A percentile compares a stretch with the other conserved stretches of the same genome.
Evolutionary conservation across 805 yeast species (phyloP).

Genomic region (Myxozyma udenii): DNA sequence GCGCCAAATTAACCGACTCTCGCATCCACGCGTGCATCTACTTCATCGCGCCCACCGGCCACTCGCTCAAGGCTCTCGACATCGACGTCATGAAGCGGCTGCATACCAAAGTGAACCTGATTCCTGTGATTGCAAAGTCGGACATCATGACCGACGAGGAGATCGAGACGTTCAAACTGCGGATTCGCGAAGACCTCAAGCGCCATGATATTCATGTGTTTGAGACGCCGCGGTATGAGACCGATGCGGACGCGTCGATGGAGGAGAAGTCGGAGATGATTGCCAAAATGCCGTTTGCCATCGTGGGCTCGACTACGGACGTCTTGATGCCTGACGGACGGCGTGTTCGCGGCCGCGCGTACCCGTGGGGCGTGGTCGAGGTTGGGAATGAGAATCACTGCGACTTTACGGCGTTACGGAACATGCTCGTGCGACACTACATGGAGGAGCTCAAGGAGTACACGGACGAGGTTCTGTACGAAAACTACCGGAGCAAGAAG

Average conservation of each 20-base stretch:
- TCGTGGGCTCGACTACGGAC: slow-evolving; percentile 62
- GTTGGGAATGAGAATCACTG: slow-evolving; percentile 86
- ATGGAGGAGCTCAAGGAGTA: slow-evolving; percentile 90
- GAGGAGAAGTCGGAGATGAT: slow-evolving; percentile 63
- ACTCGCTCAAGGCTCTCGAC: slow-evolving; percentile 83
- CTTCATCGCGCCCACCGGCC: slow-evolving; percentile 97
- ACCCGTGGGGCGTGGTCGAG: slow-evolving; percentile 84
- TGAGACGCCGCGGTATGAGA: slow-evolving; percentile 70
- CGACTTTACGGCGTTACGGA: slow-evolving; percentile 86
- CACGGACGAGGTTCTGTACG: slow-evolving; percentile 74
- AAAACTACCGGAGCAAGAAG: slow-evolving; percentile 83
- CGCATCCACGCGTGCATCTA: slow-evolving; percentile 91
- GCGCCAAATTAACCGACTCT: slow-evolving; percentile 68
- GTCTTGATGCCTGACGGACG: slow-evolving; percentile 47
- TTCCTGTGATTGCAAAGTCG: slow-evolving; percentile 92
- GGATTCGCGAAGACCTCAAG: slow-evolving; percentile 60
- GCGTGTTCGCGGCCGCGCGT: slow-evolving; percentile 67
- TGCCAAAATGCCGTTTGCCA: slow-evolving; percentile 65
- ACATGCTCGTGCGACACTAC: slow-evolving; percentile 81
- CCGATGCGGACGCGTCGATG: slow-evolving; percentile 80
- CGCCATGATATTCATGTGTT: slow-evolving; percentile 73
- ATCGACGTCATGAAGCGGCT: slow-evolving; percentile 81
- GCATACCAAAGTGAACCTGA: slow-evolving; percentile 86
- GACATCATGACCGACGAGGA: slow-evolving; percentile 91
- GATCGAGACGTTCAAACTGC: slow-evolving; percentile 64